Evolutionary conservation across 2,329 filamentous ascomycete species (phyloP).

Genomic region (Colletotrichum nymphaeae): DNA sequence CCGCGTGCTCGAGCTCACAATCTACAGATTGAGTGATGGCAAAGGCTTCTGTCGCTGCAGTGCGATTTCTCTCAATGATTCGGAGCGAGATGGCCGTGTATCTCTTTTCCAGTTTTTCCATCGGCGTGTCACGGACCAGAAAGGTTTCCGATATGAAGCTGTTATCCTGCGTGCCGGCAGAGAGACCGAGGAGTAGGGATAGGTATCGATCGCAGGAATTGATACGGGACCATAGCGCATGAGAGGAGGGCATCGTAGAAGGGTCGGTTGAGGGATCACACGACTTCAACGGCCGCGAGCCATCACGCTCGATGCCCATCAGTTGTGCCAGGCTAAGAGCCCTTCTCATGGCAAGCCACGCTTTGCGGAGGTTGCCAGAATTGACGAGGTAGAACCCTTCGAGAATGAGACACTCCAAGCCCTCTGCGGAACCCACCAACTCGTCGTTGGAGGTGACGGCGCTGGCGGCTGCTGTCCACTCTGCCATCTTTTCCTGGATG

Average conservation of each 20-base stretch:
- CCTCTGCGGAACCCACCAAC: constrained; percentile 62
- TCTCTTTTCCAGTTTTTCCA: constrained; percentile 57
- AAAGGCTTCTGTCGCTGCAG: constrained; percentile 49
- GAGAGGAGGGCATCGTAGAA: constrained; percentile 30
- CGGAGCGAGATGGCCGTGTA: constrained; percentile 55
- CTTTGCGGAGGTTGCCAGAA: constrained; percentile 63
- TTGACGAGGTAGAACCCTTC: constrained; percentile 62
- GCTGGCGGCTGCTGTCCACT: constrained; percentile 47
- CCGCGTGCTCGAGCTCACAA: constrained; percentile 57
- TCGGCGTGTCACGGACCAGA: constrained; percentile 46
- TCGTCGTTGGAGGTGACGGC: constrained; percentile 63
- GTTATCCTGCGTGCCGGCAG: constrained; percentile 55
- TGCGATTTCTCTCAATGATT: constrained; percentile 60
- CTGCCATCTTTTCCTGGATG: constrained; percentile 42
- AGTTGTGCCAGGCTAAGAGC: constrained; percentile 63
- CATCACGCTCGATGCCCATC: constrained; percentile 57
- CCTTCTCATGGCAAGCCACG: constrained; percentile 63
- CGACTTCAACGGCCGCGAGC: constrained; percentile 47
- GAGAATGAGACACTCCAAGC: constrained; percentile 62
- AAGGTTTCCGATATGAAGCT: constrained; percentile 47
- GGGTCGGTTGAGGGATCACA: constrained; percentile 50
- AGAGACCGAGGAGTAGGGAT: constrained; percentile 62
- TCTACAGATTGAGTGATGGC: constrained; percentile 57
- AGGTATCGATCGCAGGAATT: constrained; percentile 62
- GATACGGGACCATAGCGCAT: constrained; percentile 60